Base-by-base conservation (phyloP, 2,329 filamentous ascomycete species). In the Apiospora aurea region DNA sequence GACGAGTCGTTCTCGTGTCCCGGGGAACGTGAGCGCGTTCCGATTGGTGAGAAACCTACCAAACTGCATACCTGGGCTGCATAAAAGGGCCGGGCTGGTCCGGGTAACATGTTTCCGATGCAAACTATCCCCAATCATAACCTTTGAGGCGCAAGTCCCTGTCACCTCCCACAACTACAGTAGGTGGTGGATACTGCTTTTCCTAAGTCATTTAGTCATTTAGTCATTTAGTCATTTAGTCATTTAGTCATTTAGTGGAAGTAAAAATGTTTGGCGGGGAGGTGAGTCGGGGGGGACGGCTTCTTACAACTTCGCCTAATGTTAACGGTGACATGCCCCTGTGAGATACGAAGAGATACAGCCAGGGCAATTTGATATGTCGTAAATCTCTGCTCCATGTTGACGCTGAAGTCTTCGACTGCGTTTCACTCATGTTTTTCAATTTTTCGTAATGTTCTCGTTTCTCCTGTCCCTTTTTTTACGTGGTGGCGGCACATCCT, bases 131-230 rank as follows among this genome's bases (percentile, higher is more conserved):
- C n/a, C n/a, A n/a, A n/a, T n/a, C n/a, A n/a, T n/a, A n/a, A n/a
- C n/a, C n/a, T n/a, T n/a, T n/a, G n/a, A n/a, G n/a, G n/a, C n/a
- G n/a, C n/a, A n/a, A n/a, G n/a, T n/a, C n/a, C n/a, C n/a, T n/a
- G n/a, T n/a, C n/a, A n/a, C n/a, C n/a, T 14, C 51, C 51, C 7
- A 57, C 24, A 57, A 34, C 24, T 29, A 57, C 24, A 57, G 51
- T 57, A 57, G 51, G 26, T 57, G 51, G 51, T 26, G 26, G 26
- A 57, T 57, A 57, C 51, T 57, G 51, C 51, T 57, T 57, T 57
- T 57, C 26, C 26, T 57, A 57, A n/a, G 51, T 57, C 18, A 57
- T 29, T 53, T 51, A 51, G 21, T n/a, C n/a, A n/a, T n/a, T n/a
- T n/a, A n/a, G n/a, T n/a, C n/a, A n/a, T n/a, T n/a, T n/a, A n/a